Percentiles rank a stretch among this genome's conserved stretches.
Evolutionary conservation across 1,284 basidiomycete species (phyloP).

Genomic region (Porodaedalea pini): DNA sequence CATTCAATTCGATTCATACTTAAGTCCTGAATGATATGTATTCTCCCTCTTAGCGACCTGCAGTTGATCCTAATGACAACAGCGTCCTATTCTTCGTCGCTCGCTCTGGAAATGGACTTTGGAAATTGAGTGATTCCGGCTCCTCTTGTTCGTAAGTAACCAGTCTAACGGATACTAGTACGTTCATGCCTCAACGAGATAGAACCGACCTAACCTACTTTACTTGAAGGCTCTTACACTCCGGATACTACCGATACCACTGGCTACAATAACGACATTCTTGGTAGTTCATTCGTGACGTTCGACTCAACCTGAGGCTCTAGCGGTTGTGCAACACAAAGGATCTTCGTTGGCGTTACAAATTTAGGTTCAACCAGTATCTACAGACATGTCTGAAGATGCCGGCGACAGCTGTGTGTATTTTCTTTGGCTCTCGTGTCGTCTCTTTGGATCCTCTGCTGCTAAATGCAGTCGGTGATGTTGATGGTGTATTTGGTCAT

Average conservation of each 20-base stretch:
- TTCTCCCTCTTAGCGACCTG: conserved; percentile 59
- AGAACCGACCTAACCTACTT: background rate
- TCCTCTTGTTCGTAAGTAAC: conserved; percentile 55
- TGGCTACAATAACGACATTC: conserved; percentile 54
- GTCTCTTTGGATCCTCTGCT: too few relatives aligned
- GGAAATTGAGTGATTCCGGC: conserved; percentile 59
- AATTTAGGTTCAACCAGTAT: conserved; percentile 51
- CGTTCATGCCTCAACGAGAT: background rate
- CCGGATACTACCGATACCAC: conserved; percentile 51
- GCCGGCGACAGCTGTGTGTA: conserved; percentile 52
- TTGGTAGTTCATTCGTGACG: conserved; percentile 61
- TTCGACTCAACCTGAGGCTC: conserved; percentile 58
- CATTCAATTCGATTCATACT: conserved; percentile 13
- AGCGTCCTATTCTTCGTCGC: conserved; percentile 60
- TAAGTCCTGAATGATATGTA: background rate
- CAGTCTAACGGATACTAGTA: conserved; percentile 52
- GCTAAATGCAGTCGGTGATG: too few relatives aligned
- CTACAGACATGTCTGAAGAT: conserved; percentile 53
- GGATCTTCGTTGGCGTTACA: conserved; percentile 66
- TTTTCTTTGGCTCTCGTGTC: too few relatives aligned
- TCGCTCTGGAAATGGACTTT: conserved; percentile 58
- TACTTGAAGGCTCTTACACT: conserved; percentile 54
- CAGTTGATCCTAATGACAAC: conserved; percentile 59
- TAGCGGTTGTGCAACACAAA: conserved; percentile 50
- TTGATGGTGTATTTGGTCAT: too few relatives aligned